Percentiles rank a stretch among this genome's conserved stretches.
phyloP scores from a whole-genome alignment of 75 land plant species.

The Selaginella moellendorffii region DNA sequence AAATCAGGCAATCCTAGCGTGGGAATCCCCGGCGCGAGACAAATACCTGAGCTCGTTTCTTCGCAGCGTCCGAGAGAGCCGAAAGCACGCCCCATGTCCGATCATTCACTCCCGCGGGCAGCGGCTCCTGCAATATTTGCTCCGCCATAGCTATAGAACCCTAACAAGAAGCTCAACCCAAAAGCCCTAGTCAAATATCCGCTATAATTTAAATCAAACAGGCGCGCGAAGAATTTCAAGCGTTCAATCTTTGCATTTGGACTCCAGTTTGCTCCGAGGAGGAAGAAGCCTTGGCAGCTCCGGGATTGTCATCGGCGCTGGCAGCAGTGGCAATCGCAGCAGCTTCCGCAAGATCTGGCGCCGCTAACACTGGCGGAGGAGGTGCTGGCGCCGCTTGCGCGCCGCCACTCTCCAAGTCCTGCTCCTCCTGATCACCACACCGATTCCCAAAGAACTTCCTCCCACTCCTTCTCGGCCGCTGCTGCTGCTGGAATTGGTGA shows the following conservation, averaged over 20 bases:
- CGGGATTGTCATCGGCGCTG: not conserved
- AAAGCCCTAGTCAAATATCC: too few relatives aligned
- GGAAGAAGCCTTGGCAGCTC: not conserved
- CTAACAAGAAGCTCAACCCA: too few relatives aligned
- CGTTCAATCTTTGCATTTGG: not conserved
- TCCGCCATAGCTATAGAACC: slow-evolving; percentile 2
- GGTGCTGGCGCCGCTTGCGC: not conserved
- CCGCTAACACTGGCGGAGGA: too few relatives aligned
- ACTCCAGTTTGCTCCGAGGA: not conserved
- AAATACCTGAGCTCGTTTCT: not conserved
- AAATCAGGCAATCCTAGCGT: too few relatives aligned
- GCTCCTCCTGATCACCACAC: not conserved
- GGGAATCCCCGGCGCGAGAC: too few relatives aligned
- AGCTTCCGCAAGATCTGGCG: too few relatives aligned
- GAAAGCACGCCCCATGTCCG: not conserved
- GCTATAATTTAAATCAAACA: too few relatives aligned
- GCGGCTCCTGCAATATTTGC: not conserved
- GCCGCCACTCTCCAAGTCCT: not conserved
- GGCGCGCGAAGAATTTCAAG: not conserved
- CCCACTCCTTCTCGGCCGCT: not conserved
- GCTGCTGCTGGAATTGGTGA: too few relatives aligned
- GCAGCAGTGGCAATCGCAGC: too few relatives aligned
- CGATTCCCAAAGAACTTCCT: not conserved
- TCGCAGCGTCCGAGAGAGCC: not conserved
- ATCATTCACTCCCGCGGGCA: not conserved